Evolutionary conservation across 164 flowering plant genomes (phyloP).

Genomic region (Vitis amurensis): DNA sequence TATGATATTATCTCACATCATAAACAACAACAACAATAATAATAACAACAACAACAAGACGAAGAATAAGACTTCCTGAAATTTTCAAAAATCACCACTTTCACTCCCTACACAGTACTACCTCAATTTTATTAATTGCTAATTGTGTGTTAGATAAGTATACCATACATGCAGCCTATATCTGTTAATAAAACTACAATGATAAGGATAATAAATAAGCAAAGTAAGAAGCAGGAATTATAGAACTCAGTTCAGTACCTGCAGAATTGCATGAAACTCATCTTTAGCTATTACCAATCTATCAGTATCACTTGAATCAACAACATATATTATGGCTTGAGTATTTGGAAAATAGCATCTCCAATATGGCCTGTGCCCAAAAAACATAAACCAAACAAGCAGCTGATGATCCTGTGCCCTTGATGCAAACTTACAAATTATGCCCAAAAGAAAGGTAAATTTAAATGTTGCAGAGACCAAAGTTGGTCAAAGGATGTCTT

Average conservation of each 20-base stretch:
- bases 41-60: not conserved
- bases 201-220: not conserved
- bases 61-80: not conserved
- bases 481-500: too few relatives aligned
- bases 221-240: not conserved
- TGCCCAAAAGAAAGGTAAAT: too few relatives aligned
- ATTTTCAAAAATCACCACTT: not conserved
- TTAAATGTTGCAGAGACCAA: too few relatives aligned
- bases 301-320: constrained; percentile 97
- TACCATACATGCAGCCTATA: not conserved
- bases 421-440: too few relatives aligned
- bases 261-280: constrained; percentile 91
- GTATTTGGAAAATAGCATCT: constrained; percentile 98
- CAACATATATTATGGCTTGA: constrained; percentile 93
- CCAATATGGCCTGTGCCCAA: constrained; percentile 85
- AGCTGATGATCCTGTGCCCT: not conserved
- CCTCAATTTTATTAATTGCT: too few relatives aligned
- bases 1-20: not conserved
- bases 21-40: not conserved
- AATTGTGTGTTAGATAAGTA: not conserved
- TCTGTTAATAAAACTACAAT: not conserved
- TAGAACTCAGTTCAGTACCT: constrained; percentile 41
- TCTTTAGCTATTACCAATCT: constrained; percentile 87
- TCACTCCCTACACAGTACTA: not conserved
- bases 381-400: constrained; percentile 7